Base-by-base conservation (phyloP, 176 grass and related monocot genomes). In the Chrysopogon serrulatus region DNA sequence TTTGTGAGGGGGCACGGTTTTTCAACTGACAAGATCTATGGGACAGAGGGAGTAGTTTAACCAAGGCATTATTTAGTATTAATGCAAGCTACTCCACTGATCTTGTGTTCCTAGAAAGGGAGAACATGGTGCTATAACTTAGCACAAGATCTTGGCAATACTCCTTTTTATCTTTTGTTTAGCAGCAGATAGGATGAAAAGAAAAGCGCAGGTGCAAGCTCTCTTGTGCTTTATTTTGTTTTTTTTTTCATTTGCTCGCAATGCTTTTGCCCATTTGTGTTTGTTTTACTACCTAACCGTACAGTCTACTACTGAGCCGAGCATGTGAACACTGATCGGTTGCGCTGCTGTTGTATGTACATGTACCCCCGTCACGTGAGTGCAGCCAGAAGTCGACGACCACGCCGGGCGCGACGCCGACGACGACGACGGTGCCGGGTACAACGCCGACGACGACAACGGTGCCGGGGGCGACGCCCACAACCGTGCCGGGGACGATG, bases 341-440 rank as follows among this genome's bases (percentile, higher is more conserved):
- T 31, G 48, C 73, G n/a, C 12, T 78, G 24, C 10, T 28, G 19
- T 68, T 60, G 75, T 26, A 48, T 53, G 77, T 34, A 5, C 48
- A 30, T 43, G 5, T 82, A 79, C 68, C 39, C 68, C 39, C 68
- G 12, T 72, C 41, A 80, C 60, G 27, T 47, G 81, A 35, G 36
- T 83, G 43, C 87, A 96, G 93, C 85, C 83, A 96, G 89, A 96
- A 96, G 73, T 84, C 93, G 44, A 78, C 92, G 15, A 91, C 65
- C 54, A 31, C 26, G 71, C 79, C 85, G 35, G 31, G 47, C 11
- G 1, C 84, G 42, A 85, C 23, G 44, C 3, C 30, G 15, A 21
- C 72, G 39, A 41, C 82, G 44, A 54, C 61, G 19, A 42, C 11
- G 37, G 19, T 68, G 19, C 70, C 85, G 4, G 62, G 26, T 7